These are phyloP conservation scores for Termitomyces eurrhizus DNA, from an alignment of 768 basidiomycete genomes.

Conservation along the genomic window DNA sequence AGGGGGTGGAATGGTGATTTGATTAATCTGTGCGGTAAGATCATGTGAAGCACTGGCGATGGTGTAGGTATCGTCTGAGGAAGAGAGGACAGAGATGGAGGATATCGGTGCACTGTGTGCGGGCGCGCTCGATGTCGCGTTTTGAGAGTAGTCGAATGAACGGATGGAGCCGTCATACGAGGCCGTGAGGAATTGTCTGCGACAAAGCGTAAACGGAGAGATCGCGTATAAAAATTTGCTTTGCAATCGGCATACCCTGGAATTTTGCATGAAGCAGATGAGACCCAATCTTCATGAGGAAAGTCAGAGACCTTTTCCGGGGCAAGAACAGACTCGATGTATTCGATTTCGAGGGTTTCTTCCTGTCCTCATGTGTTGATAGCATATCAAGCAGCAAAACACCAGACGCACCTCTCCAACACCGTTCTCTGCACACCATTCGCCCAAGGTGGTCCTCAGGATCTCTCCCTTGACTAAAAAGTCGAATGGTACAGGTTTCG, in stretches of 20 bases:
- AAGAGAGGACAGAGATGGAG: conserved; percentile 54
- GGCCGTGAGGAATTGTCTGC: conserved; percentile 70
- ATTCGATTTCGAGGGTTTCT: conserved; percentile 89
- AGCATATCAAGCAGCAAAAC: neutral
- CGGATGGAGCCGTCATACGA: conserved; percentile 82
- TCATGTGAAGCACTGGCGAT: conserved; percentile 79
- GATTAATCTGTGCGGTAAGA: conserved; percentile 59
- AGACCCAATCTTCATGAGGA: conserved; percentile 94
- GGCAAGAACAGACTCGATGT: conserved; percentile 85
- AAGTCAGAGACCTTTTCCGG: conserved; percentile 77
- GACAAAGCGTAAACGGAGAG: conserved; percentile 4
- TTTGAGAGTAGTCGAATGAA: conserved; percentile 68
- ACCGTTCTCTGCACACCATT: conserved; percentile 70
- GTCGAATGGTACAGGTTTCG: conserved; percentile 84
- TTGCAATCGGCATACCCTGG: conserved; percentile 38
- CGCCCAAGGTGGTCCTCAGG: conserved; percentile 62
- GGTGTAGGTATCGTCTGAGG: conserved; percentile 28
- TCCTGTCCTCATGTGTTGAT: conserved; percentile 43
- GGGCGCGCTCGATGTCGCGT: conserved; percentile 41
- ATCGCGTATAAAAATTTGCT: neutral
- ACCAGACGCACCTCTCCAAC: conserved; percentile 57
- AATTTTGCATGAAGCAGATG: conserved; percentile 62
- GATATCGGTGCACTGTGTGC: conserved; percentile 68
- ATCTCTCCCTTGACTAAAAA: conserved; percentile 87
- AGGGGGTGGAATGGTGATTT: conserved; percentile 27